These are phyloP conservation scores for Rhodofomes roseus DNA, from an alignment of 1,284 basidiomycete species.

Conservation along the genomic window DNA sequence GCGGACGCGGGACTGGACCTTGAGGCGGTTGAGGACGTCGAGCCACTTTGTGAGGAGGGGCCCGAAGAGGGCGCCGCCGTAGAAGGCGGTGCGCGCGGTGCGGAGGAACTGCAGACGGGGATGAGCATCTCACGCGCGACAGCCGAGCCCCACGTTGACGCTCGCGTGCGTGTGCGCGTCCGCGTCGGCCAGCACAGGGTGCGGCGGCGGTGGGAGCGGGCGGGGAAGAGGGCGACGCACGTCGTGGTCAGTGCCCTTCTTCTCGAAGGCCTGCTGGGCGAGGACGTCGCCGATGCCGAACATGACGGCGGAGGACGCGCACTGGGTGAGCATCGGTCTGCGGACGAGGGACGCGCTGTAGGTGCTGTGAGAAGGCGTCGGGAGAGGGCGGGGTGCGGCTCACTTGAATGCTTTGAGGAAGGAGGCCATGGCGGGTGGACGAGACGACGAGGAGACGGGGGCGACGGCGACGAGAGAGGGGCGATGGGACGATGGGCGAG, in stretches of 20 bases:
- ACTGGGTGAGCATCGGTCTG: slow-evolving; percentile 64
- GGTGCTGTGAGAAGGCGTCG: background rate
- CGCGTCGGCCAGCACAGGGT: background rate
- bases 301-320: slow-evolving; percentile 60
- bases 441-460: background rate
- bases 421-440: slow-evolving; percentile 34
- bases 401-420: slow-evolving; percentile 53
- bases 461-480: background rate
- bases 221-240: slow-evolving; percentile 35
- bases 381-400: slow-evolving; percentile 11
- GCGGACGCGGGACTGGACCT: slow-evolving; percentile 54
- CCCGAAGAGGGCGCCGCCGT: slow-evolving; percentile 70
- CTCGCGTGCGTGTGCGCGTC: background rate
- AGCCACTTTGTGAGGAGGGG: slow-evolving; percentile 76
- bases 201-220: background rate
- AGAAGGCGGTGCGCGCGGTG: slow-evolving; percentile 70
- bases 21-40: slow-evolving; percentile 56
- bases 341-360: slow-evolving; percentile 56
- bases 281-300: slow-evolving; percentile 81
- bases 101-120: slow-evolving; percentile 49
- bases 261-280: slow-evolving; percentile 80
- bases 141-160: no score
- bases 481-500: background rate
- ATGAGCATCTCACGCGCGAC: background rate
- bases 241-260: slow-evolving; percentile 62